Evolutionary conservation across 2,329 filamentous ascomycete genomes (phyloP).

Genomic region (Calonectria pauciramosa): DNA sequence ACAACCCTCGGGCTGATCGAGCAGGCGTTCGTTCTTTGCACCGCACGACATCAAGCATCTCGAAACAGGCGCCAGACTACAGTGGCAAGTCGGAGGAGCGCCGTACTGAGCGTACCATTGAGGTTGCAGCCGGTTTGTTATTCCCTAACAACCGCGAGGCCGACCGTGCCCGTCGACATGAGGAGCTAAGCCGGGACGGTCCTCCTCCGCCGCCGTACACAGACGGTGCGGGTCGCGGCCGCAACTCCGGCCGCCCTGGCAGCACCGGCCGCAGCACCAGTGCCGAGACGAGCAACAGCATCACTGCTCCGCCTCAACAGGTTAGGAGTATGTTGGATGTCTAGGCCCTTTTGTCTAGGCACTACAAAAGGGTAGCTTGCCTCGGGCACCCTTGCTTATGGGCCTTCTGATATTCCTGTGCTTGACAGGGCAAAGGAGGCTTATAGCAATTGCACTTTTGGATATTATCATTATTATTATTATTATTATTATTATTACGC

Average conservation of each 20-base stretch:
- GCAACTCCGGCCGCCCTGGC: slow-evolving; percentile 45
- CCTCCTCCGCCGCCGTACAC: slow-evolving; percentile 58
- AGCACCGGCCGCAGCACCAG: slow-evolving; percentile 60
- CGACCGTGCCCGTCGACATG: slow-evolving; percentile 40
- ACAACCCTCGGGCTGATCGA: slow-evolving; percentile 50
- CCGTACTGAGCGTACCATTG: slow-evolving; percentile 59
- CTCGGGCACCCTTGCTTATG: not conserved
- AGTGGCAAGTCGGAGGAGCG: slow-evolving; percentile 60
- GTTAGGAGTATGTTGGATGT: slow-evolving; percentile 72
- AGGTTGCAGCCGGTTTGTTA: slow-evolving; percentile 60
- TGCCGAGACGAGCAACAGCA: slow-evolving; percentile 61
- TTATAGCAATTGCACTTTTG: not conserved
- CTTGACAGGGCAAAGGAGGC: not conserved
- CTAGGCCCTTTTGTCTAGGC: slow-evolving; percentile 44
- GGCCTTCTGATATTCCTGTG: not conserved
- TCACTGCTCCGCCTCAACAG: slow-evolving; percentile 65
- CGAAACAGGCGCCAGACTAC: slow-evolving; percentile 44
- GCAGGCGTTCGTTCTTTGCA: slow-evolving; percentile 47
- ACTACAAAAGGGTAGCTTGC: not conserved
- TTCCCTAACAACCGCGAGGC: slow-evolving; percentile 60
- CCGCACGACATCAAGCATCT: slow-evolving; percentile 28
- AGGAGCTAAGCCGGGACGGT: slow-evolving; percentile 51
- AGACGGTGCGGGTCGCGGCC: slow-evolving; percentile 42
- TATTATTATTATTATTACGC: slow-evolving; percentile 4
- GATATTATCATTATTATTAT: slow-evolving; percentile 5